These are phyloP conservation scores for Aureobasidium subglaciale DNA, from an alignment of 2,329 filamentous ascomycete species.

Conservation along the genomic window DNA sequence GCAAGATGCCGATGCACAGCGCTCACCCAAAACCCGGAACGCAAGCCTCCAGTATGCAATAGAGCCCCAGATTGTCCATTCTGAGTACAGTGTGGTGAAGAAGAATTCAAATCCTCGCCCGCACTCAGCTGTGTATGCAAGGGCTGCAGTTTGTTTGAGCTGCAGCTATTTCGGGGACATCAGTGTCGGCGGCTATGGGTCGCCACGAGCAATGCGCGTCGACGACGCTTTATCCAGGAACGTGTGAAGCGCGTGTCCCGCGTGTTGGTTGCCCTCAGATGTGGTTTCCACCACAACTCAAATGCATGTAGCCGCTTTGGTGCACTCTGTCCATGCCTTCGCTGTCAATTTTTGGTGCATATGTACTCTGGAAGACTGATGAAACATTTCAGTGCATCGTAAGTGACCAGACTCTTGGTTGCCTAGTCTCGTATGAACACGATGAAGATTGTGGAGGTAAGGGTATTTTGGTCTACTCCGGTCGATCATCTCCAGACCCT, in stretches of 20 bases:
- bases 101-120: not conserved
- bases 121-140: slow-evolving; percentile 3
- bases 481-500: not conserved
- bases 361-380: too few relatives aligned
- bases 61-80: not conserved
- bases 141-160: not conserved
- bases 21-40: not conserved
- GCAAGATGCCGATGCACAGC: not conserved
- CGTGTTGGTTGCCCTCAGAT: not conserved
- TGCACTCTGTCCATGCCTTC: too few relatives aligned
- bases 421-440: not conserved
- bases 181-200: not conserved
- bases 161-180: not conserved
- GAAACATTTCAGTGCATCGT: too few relatives aligned
- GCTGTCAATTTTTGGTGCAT: too few relatives aligned
- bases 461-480: not conserved
- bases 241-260: not conserved
- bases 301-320: not conserved
- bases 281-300: not conserved
- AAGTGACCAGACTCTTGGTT: not conserved
- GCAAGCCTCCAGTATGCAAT: not conserved
- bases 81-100: not conserved
- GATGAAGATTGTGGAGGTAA: not conserved
- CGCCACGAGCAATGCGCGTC: not conserved
- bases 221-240: not conserved